These are phyloP conservation scores for Talaromyces wortmannii DNA, from an alignment of 495 filamentous ascomycete genomes.

Conservation along the genomic window DNA sequence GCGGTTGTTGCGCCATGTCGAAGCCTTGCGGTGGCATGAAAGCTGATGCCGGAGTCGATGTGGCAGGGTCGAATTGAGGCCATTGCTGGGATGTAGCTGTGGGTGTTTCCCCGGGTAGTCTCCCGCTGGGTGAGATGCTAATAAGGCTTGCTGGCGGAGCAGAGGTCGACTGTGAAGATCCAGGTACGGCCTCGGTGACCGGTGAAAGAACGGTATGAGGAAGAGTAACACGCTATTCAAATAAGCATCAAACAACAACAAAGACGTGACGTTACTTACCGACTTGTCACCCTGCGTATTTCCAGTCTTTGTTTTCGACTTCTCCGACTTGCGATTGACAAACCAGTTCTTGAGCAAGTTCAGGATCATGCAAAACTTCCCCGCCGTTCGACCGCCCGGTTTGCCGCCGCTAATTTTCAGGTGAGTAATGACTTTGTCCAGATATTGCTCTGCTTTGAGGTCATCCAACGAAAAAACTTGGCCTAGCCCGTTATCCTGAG, in stretches of 20 bases:
- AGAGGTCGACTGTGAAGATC: constrained; percentile 2
- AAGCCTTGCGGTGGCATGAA: constrained; percentile 1
- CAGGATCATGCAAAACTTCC: constrained; percentile 72
- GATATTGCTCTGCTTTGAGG: constrained; percentile 67
- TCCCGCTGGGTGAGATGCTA: background rate
- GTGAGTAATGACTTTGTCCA: constrained; percentile 58
- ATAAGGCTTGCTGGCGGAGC: background rate
- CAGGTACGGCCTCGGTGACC: background rate
- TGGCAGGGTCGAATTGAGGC: constrained; percentile 7
- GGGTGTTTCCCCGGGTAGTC: background rate
- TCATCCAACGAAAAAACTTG: constrained; percentile 69
- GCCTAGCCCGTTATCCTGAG: constrained; percentile 58
- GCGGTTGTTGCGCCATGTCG: background rate
- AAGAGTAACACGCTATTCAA: background rate
- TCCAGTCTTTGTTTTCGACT: constrained; percentile 5
- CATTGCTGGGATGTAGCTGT: constrained; percentile 9
- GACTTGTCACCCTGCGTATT: background rate
- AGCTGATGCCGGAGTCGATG: background rate
- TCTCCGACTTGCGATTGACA: constrained; percentile 33
- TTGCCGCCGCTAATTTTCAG: constrained; percentile 59
- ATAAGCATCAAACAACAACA: background rate
- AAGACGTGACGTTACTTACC: constrained; percentile 3
- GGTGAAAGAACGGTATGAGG: background rate
- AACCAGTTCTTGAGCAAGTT: constrained; percentile 71
- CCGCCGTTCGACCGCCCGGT: constrained; percentile 60